phyloP scores from a whole-genome alignment of 2,329 filamentous ascomycete species.

The Tolypocladium pustulatum region DNA sequence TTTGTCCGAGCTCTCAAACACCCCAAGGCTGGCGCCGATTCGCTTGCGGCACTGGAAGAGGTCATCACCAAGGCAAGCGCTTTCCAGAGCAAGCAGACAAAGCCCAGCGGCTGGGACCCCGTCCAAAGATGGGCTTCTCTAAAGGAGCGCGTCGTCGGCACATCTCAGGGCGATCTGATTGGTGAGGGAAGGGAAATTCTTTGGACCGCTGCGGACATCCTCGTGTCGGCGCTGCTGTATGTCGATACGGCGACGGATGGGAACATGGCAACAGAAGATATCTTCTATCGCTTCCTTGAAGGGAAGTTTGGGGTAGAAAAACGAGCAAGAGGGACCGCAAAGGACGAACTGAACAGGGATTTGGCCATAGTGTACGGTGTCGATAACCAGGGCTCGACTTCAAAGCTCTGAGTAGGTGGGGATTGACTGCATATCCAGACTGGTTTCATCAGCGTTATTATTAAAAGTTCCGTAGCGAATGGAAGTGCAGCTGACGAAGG shows the following conservation, averaged over 20 bases:
- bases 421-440: background rate
- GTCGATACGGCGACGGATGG: slow-evolving; percentile 28
- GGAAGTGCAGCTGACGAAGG: background rate
- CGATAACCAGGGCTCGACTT: background rate
- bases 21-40: slow-evolving; percentile 22
- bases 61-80: slow-evolving; percentile 19
- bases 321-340: slow-evolving; percentile 7
- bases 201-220: slow-evolving; percentile 31
- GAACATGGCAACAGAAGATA: slow-evolving; percentile 23
- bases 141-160: slow-evolving; percentile 23
- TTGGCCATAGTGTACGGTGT: slow-evolving; percentile 25
- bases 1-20: slow-evolving; percentile 37
- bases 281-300: slow-evolving; percentile 28
- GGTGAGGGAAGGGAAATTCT: slow-evolving; percentile 34
- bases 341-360: slow-evolving; percentile 20
- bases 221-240: slow-evolving; percentile 31
- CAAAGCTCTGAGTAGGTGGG: slow-evolving; percentile 13
- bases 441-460: background rate
- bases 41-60: slow-evolving; percentile 30
- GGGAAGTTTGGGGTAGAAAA: slow-evolving; percentile 10
- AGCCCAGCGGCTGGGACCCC: slow-evolving; percentile 17
- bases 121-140: slow-evolving; percentile 28
- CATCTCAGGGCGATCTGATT: slow-evolving; percentile 27
- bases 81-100: slow-evolving; percentile 13
- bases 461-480: background rate